Evolutionary conservation across 768 basidiomycete genomes (phyloP).

Genomic region (Suillus luteus): DNA sequence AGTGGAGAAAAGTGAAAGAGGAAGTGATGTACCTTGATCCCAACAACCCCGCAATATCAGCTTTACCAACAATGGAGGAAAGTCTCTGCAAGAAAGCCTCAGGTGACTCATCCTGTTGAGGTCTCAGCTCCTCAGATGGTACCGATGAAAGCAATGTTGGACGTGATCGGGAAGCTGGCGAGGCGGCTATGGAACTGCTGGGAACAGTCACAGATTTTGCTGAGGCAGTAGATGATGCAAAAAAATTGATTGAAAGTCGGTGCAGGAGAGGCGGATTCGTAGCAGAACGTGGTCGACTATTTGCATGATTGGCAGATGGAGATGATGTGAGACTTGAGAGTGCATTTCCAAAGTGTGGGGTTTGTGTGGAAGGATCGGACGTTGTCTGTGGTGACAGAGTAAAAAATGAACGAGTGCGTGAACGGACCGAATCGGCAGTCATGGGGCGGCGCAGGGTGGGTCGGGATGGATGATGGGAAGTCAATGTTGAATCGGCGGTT

Average conservation of each 20-base stretch:
- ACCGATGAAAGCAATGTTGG: slow-evolving; percentile 47
- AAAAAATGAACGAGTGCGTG: slow-evolving; percentile 33
- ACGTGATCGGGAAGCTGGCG: slow-evolving; percentile 42
- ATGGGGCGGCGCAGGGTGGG: slow-evolving; percentile 36
- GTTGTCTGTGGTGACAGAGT: slow-evolving; percentile 24
- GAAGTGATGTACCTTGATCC: slow-evolving; percentile 68
- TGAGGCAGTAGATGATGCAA: slow-evolving; percentile 48
- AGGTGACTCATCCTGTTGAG: slow-evolving; percentile 65
- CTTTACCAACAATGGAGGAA: slow-evolving; percentile 62
- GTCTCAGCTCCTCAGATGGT: slow-evolving; percentile 50
- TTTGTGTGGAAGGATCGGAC: slow-evolving; percentile 16
- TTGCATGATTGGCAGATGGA: slow-evolving; percentile 30
- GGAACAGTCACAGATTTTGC: slow-evolving; percentile 19
- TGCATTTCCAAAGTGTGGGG: slow-evolving; percentile 14
- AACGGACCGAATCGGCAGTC: slow-evolving; percentile 44
- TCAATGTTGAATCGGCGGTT: slow-evolving; percentile 20
- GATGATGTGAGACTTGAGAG: slow-evolving; percentile 16
- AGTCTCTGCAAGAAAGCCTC: slow-evolving; percentile 71
- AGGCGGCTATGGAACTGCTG: slow-evolving; percentile 18
- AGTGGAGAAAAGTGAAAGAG: slow-evolving; percentile 15
- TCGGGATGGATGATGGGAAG: slow-evolving; percentile 22
- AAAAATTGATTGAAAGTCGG: slow-evolving; percentile 67
- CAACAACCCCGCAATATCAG: slow-evolving; percentile 77
- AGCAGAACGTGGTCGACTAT: slow-evolving; percentile 47
- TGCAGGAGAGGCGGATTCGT: slow-evolving; percentile 74